These are phyloP conservation scores for Neophaeococcomyces aloes DNA, from an alignment of 2,329 filamentous ascomycete genomes.

Conservation along the genomic window DNA sequence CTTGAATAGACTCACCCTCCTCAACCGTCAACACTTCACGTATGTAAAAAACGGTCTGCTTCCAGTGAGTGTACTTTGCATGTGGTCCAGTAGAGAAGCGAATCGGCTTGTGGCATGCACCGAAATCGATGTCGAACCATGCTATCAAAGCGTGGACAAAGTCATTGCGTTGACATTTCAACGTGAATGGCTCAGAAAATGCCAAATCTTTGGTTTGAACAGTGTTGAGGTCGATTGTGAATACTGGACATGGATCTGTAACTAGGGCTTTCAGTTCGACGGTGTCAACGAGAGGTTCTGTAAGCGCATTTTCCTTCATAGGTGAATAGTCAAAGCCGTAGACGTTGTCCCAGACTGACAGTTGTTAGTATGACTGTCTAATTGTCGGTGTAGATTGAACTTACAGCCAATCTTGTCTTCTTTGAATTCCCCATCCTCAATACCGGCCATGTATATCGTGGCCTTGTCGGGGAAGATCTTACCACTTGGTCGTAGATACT, in stretches of 20 bases:
- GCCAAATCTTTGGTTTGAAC: constrained; percentile 73
- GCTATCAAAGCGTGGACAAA: constrained; percentile 93
- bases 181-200: constrained; percentile 68
- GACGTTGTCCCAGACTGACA: constrained; percentile 93
- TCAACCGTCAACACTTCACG: constrained; percentile 86
- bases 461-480: constrained; percentile 99
- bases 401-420: constrained; percentile 99
- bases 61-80: constrained; percentile 99
- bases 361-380: constrained; percentile 5
- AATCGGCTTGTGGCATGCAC: constrained; percentile 95
- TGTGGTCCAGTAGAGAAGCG: constrained; percentile 94
- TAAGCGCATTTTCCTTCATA: constrained; percentile 84
- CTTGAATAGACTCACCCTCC: constrained; percentile 67
- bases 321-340: constrained; percentile 96
- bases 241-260: constrained; percentile 74
- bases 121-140: constrained; percentile 99
- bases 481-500: constrained; percentile 73
- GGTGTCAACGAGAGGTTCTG: constrained; percentile 92
- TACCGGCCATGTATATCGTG: constrained; percentile 90
- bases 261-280: constrained; percentile 96
- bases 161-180: constrained; percentile 73
- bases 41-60: constrained; percentile 98
- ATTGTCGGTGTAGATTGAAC: constrained; percentile 29
- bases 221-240: constrained; percentile 88
- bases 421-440: constrained; percentile 99